These are phyloP conservation scores for Trichothecium sympodiale DNA, from an alignment of 2,329 filamentous ascomycete species.

Conservation along the genomic window DNA sequence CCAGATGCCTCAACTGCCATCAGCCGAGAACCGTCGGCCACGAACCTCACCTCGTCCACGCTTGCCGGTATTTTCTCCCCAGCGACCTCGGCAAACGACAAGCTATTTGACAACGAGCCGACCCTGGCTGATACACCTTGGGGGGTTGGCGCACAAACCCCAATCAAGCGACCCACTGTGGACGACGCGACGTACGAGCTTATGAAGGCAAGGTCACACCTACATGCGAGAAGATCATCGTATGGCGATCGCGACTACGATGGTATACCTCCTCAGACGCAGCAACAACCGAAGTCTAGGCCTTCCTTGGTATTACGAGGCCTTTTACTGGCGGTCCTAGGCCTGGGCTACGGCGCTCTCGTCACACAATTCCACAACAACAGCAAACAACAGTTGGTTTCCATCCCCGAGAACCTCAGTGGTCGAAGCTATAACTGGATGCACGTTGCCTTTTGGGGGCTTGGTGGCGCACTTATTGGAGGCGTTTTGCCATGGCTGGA, in stretches of 20 bases:
- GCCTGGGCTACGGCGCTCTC: constrained; percentile 71
- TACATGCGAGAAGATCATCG: constrained; percentile 22
- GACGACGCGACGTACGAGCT: constrained; percentile 34
- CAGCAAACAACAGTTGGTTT: constrained; percentile 51
- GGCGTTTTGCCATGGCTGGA: constrained; percentile 79
- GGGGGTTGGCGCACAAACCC: constrained; percentile 67
- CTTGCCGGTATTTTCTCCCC: constrained; percentile 84
- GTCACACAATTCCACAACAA: constrained; percentile 60
- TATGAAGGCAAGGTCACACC: constrained; percentile 27
- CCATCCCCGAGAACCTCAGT: constrained; percentile 37
- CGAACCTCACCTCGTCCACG: constrained; percentile 82
- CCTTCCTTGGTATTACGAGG: constrained; percentile 46
- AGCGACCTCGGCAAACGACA: constrained; percentile 41
- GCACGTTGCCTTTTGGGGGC: constrained; percentile 74
- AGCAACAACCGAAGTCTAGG: constrained; percentile 8
- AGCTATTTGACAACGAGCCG: constrained; percentile 23
- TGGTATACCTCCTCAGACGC: constrained; percentile 3
- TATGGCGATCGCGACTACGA: constrained; percentile 16
- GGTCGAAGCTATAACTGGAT: constrained; percentile 39
- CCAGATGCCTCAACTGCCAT: constrained; percentile 22
- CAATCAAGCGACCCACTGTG: constrained; percentile 31
- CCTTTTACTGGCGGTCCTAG: constrained; percentile 62
- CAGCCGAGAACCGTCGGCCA: constrained; percentile 63
- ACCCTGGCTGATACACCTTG: constrained; percentile 60
- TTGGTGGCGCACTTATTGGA: constrained; percentile 67